These are phyloP conservation scores for Citrullus mucosospermus DNA, from an alignment of 306 rosid genomes.

Conservation along the genomic window DNA sequence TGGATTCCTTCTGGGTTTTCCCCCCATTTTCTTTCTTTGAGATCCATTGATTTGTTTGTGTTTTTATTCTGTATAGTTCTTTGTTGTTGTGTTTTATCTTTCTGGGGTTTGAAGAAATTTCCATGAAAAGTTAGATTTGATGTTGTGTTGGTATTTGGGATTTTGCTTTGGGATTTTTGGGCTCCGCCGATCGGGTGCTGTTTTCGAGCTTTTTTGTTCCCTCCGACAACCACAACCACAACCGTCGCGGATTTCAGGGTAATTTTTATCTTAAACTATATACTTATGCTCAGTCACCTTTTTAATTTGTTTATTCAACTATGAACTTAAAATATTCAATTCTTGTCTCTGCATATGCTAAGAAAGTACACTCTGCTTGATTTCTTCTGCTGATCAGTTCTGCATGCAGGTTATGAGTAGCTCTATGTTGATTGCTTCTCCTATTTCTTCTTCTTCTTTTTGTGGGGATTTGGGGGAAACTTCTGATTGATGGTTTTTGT, in stretches of 20 bases:
- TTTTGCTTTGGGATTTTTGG: conserved; percentile 29
- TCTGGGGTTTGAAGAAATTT: background rate
- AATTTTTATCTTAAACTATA: background rate
- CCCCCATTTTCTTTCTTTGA: background rate
- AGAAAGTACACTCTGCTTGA: background rate
- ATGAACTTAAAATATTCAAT: background rate
- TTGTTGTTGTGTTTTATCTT: background rate
- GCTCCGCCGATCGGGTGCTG: conserved; percentile 30
- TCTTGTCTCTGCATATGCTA: background rate
- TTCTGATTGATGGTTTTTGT: background rate
- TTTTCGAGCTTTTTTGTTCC: conserved; percentile 33
- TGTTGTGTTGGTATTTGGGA: conserved; percentile 9
- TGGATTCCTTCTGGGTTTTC: conserved; percentile 10
- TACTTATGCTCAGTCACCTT: background rate
- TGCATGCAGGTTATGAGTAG: conserved; percentile 9
- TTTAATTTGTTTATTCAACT: background rate
- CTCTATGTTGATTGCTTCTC: background rate
- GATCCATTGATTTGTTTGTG: background rate
- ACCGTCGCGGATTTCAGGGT: conserved; percentile 33
- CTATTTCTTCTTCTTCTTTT: background rate
- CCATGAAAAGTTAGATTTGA: conserved; percentile 10
- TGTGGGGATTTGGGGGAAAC: background rate
- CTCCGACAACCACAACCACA: conserved; percentile 31
- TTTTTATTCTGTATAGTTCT: background rate
- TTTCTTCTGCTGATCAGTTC: background rate